Base-by-base conservation (phyloP, 75 land plant species). In the Selaginella moellendorffii region DNA sequence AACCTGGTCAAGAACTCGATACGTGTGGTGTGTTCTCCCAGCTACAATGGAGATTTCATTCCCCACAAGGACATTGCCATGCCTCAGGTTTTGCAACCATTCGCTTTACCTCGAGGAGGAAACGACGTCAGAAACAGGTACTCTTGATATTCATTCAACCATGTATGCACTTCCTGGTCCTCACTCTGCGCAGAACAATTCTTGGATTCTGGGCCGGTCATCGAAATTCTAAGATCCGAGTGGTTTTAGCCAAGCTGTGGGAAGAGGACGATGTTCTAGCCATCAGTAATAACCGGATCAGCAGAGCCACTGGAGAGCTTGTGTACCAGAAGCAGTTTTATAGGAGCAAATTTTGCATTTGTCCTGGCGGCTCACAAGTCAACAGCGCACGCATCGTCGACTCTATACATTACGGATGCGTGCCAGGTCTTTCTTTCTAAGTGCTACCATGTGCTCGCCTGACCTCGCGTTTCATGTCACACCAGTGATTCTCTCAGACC, bases 41-140 rank as follows among this genome's bases (percentile, higher is more conserved):
- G 86, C 71, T 91, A 88, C 71, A 69, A 87, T 68, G 86, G 87
- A 63, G 80, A 82, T 52, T 91, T 70, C 65, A 88, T 91, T 68
- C 95, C 93, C 31, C 89, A 88, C 71, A 91, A 91, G 72, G 97
- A 91, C 79, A 84, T 91, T 28, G 82, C 89, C 17, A 80, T 88
- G 27, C 97, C 97, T 27, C 97, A 91, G 79, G 75, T 88, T n/a
- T 68, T 90, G 66, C 93, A 90, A 60, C 93, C 93, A 24, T 90
- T 87, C 76, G 83, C 97, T 24, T 76, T 87, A 25, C 92, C 96
- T 31, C 79, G 77, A 31, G 92, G 96, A 65, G 97, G 97, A 73
- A 78, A 84, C 74, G 97, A 88, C 69, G 36, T 82, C 27, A 74
- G 73, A 62, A 87, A 86, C 66, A 86, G 96, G 96, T 89, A 56